Base-by-base conservation (phyloP, 805 yeast genomes). In the Zygotorulaspora danielsina region DNA sequence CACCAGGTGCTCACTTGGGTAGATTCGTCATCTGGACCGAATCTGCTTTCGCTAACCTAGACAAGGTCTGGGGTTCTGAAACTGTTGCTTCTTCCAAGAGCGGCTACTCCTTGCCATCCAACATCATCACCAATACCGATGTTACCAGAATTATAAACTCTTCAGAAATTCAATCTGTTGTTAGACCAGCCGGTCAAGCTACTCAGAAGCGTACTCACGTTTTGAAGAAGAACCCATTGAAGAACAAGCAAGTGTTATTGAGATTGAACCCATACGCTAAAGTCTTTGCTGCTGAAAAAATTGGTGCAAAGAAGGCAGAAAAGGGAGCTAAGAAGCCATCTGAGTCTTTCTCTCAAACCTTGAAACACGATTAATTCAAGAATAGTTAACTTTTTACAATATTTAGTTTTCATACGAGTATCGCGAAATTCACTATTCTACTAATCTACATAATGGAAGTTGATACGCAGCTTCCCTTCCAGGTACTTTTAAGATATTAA, bases 1-100 rank as follows among this genome's bases (percentile, higher is more conserved):
- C 98, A 64, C 98, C 98, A 73, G 98, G 98, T 84, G 95, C 97
- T 69, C 98, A 93, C 81, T 78, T 93, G 66, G 98, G 98, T 79
- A 89, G 98, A 82, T 93, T 93, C 67, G 84, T 93, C 67, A 87
- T 93, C 87, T 93, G 98, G 98, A 89, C 98, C 68, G 96, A 89
- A 79, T 76, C 87, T 70, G 99, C 99, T 70, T 88, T 93, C 72
- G 84, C 89, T 70, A 80, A 89, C 65, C 81, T 93, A 68, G 99
- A 93, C 80, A 76, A 88, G 55, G 85, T 93, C 78, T 93, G 93
- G 93, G 95, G 95, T 71, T 79, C 95, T 56, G 94, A 84, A 69
- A 69, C 89, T 63, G 79, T 83, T 68, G 78, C 81, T 61, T 79
- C 93, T 43, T 66, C 84, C 65, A 89, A 89, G 81, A 70, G 88